phyloP scores from a whole-genome alignment of 768 basidiomycete species.

The Psilocybe cyanescens region DNA sequence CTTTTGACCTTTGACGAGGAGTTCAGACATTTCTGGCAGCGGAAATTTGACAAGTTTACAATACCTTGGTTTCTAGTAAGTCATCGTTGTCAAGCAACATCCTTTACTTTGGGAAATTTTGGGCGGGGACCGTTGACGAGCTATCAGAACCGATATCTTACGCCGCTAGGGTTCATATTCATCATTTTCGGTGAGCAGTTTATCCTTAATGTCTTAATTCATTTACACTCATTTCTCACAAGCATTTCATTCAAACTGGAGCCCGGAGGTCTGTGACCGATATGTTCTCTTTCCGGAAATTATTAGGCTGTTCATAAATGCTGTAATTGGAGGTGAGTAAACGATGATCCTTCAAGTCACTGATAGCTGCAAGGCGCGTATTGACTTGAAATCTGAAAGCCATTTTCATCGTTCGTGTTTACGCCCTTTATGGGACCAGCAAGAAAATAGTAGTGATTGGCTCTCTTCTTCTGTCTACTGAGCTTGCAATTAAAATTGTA shows the following conservation, averaged over 20 bases:
- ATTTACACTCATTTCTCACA: too few relatives aligned
- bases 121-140: background rate
- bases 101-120: background rate
- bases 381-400: background rate
- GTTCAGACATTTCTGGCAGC: too few relatives aligned
- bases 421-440: slow-evolving; percentile 4
- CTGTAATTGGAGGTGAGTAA: slow-evolving; percentile 3
- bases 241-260: slow-evolving; percentile 11
- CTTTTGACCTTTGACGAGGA: too few relatives aligned
- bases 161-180: slow-evolving; percentile 8
- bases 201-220: too few relatives aligned
- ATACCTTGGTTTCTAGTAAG: slow-evolving; percentile 1
- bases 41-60: slow-evolving; percentile 8
- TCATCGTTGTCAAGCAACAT: background rate
- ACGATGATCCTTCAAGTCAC: background rate
- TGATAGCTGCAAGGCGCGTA: too few relatives aligned
- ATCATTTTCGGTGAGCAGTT: slow-evolving; percentile 2
- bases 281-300: slow-evolving; percentile 7
- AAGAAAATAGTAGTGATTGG: background rate
- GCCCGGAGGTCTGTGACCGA: background rate
- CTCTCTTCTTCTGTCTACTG: background rate
- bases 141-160: slow-evolving; percentile 8
- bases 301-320: background rate
- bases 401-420: slow-evolving; percentile 10
- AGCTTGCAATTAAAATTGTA: slow-evolving; percentile 7